Percentiles rank a stretch among this genome's conserved stretches.
phyloP scores from a whole-genome alignment of 2,329 filamentous ascomycete species.

The Nigrospora osmanthi region DNA sequence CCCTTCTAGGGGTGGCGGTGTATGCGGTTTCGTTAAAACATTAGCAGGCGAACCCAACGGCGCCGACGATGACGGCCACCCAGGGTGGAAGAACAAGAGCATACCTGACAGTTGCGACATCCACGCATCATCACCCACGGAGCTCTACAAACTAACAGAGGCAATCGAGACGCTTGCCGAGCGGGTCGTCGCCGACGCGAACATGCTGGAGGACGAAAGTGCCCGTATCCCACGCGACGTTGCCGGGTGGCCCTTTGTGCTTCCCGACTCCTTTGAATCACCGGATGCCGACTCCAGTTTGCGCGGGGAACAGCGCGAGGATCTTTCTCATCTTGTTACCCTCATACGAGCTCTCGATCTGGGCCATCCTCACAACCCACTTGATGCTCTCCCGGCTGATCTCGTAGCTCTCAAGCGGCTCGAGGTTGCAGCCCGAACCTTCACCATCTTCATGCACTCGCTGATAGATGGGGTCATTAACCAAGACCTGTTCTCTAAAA shows the following conservation, averaged over 20 bases:
- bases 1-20: conserved; percentile 64
- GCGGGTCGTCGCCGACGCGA: conserved; percentile 50
- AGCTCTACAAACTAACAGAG: conserved; percentile 85
- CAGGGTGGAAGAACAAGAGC: conserved; percentile 20
- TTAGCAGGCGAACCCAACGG: conserved; percentile 12
- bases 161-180: conserved; percentile 55
- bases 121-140: conserved; percentile 74
- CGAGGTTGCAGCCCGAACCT: conserved; percentile 63
- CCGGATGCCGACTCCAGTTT: neutral
- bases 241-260: conserved; percentile 53
- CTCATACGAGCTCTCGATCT: conserved; percentile 66
- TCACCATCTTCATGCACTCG: conserved; percentile 67
- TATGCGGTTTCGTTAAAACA: conserved; percentile 41
- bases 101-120: conserved; percentile 52
- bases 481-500: conserved; percentile 58
- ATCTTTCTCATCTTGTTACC: conserved; percentile 20
- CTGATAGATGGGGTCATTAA: conserved; percentile 76
- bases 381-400: conserved; percentile 54
- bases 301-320: conserved; percentile 13
- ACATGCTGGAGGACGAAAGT: conserved; percentile 47
- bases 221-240: conserved; percentile 40
- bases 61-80: conserved; percentile 4
- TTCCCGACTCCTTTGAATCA: neutral
- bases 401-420: conserved; percentile 59
- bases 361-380: conserved; percentile 45